Evolutionary conservation across 208 protist genomes (phyloP), one percentile per base, ranked within the genome.

Genomic region (Entamoeba histolytica): DNA sequence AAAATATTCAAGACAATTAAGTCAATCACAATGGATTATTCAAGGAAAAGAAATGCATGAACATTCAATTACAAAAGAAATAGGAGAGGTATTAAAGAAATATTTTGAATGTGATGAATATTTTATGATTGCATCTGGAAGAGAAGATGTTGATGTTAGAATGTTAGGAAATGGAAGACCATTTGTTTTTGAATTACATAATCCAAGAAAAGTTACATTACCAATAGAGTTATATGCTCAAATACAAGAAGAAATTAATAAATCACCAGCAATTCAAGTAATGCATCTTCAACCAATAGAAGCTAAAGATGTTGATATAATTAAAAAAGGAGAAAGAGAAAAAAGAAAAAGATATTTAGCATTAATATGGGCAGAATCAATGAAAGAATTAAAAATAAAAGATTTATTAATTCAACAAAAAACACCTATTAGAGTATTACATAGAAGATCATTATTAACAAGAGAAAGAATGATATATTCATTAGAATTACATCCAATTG

Each of bases 341-440:
- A 94, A 94, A 93, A 92, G 52, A 87, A 94, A 94, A 44, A n/a
- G 4, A n/a, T 94, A 94, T 92, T 17, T n/a, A n/a, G 93, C 93
- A 49, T 8, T 93, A 19, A 35, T 93, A 23, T 93, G 31, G 10
- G 5, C 7, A 49, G 92, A 69, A 28, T 15, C 92, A 78, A 57
- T 28, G 5, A 49, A 50, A 3, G 19, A 5, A 7, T 23, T 93
- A 49, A 10, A 57, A 6, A 55, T 14, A 4, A 7, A 44, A 49
- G 55, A 57, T 44, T 4, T 95, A 15, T n/a, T 69, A 23, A 35
- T 95, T 7, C 28, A 17, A 14, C 95, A 96, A 93, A 47, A 87
- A 73, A 98, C 98, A 23, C 98, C 98, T 28, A 91, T 98, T 49
- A 96, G 98, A 19, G 98, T 99, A 91, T 96, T 98, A 92, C 98